Percentiles rank a stretch among this genome's conserved stretches.
These are phyloP conservation scores for Haematococcus sp. DNA, from an alignment of 139 green algal species.

Conservation along the genomic window DNA sequence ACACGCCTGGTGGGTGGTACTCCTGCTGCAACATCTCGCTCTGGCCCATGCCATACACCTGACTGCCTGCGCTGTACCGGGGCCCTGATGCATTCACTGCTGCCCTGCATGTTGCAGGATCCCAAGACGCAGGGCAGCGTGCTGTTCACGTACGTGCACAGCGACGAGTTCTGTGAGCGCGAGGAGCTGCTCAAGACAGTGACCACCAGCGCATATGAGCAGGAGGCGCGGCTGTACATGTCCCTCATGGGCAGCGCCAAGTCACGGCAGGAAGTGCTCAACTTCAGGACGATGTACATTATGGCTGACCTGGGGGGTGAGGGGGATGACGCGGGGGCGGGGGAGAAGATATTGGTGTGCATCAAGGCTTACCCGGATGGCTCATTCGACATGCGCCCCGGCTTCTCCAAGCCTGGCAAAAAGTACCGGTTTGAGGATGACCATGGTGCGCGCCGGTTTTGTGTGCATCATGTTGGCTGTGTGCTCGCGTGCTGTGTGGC, in stretches of 20 bases:
- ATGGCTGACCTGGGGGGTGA: slow-evolving; percentile 55
- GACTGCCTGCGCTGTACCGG: no score
- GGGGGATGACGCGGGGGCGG: neutral
- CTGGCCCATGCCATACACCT: no score
- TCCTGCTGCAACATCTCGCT: no score
- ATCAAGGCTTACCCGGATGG: slow-evolving; percentile 52
- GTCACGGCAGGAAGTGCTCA: slow-evolving; percentile 35
- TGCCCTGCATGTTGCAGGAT: slow-evolving; percentile 12
- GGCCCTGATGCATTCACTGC: no score
- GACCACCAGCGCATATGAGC: slow-evolving; percentile 37
- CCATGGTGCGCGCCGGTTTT: slow-evolving; percentile 28
- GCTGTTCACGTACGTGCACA: slow-evolving; percentile 56
- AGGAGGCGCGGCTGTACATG: slow-evolving; percentile 27
- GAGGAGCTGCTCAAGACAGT: slow-evolving; percentile 42
- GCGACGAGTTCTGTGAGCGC: slow-evolving; percentile 48
- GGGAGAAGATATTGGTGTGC: slow-evolving; percentile 44
- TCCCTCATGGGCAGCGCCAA: slow-evolving; percentile 29
- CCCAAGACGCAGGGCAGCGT: slow-evolving; percentile 28
- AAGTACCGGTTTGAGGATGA: slow-evolving; percentile 60
- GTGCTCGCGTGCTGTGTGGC: no score
- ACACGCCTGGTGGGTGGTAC: no score
- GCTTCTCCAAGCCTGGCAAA: slow-evolving; percentile 41
- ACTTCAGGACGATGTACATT: slow-evolving; percentile 63
- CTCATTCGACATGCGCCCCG: slow-evolving; percentile 62
- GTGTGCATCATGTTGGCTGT: no score